Conservation (phyloP, 2,329 filamentous ascomycete species). For the Mariannaea elegans region DNA sequence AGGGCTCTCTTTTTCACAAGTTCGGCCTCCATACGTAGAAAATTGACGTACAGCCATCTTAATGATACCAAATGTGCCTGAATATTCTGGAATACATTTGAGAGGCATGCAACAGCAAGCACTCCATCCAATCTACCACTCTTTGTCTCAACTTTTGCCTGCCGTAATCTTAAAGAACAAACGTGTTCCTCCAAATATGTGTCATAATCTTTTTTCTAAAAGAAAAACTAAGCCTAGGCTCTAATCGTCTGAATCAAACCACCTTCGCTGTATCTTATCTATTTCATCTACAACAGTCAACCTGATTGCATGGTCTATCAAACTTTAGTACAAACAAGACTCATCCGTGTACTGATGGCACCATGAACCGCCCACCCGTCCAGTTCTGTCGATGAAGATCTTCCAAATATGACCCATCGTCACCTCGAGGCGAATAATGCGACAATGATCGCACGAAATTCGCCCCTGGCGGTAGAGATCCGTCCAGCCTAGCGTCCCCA, state of each 20-base stretch:
- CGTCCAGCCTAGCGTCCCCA: constrained; percentile 50
- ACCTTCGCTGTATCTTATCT: not conserved
- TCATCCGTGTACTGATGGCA: constrained; percentile 20
- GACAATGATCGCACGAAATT: constrained; percentile 43
- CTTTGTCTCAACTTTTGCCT: not conserved
- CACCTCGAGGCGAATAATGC: constrained; percentile 51
- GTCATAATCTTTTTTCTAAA: not conserved
- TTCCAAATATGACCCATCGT: constrained; percentile 49
- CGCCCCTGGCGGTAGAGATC: constrained; percentile 44
- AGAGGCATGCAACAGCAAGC: no score
- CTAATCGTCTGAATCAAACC: not conserved
- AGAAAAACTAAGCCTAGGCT: not conserved
- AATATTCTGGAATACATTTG: no score
- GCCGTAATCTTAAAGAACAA: not conserved
- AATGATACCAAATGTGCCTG: no score
- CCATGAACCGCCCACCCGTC: constrained; percentile 29
- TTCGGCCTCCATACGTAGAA: not conserved
- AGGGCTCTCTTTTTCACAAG: no score
- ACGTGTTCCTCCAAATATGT: not conserved
- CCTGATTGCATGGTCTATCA: not conserved
- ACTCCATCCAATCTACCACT: not conserved
- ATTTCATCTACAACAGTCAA: no score
- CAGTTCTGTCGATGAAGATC: constrained; percentile 35
- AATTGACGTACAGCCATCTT: no score
- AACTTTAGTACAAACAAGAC: not conserved